Evolutionary conservation across 768 basidiomycete genomes (phyloP).

Genomic region (Mycena latifolia): DNA sequence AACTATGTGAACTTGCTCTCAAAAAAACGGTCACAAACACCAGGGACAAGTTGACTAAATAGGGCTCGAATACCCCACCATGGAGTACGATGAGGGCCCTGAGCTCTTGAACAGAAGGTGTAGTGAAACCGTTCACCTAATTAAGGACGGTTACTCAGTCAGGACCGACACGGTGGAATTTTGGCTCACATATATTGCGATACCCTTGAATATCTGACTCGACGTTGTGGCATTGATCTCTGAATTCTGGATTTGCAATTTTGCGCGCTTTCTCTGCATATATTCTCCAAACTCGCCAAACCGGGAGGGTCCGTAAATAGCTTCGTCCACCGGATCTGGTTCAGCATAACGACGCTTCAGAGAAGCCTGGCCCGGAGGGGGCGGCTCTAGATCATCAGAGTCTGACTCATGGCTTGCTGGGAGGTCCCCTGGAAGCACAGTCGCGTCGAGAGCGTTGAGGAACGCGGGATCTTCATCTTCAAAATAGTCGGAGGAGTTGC

Average conservation of each 20-base stretch:
- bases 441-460: constrained; percentile 59
- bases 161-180: neutral
- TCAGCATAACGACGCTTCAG: constrained; percentile 54
- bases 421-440: constrained; percentile 63
- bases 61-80: constrained; percentile 88
- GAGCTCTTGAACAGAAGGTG: constrained; percentile 88
- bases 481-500: constrained; percentile 67
- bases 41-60: constrained; percentile 81
- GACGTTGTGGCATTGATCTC: constrained; percentile 46
- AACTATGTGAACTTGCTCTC: neutral
- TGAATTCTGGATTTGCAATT: constrained; percentile 86
- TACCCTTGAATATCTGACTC: constrained; percentile 74
- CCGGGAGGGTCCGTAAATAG: constrained; percentile 79
- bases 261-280: constrained; percentile 91
- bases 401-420: constrained; percentile 35
- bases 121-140: constrained; percentile 92
- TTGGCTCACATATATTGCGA: constrained; percentile 85
- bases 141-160: no score
- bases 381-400: constrained; percentile 47
- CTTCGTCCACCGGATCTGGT: constrained; percentile 46
- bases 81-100: constrained; percentile 83
- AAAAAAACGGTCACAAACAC: constrained; percentile 62
- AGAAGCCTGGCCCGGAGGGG: constrained; percentile 54
- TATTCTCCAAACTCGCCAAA: constrained; percentile 93
- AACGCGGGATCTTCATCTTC: constrained; percentile 67